phyloP scores from a whole-genome alignment of 2,329 filamentous ascomycete species.

The Trichoderma sp. region DNA sequence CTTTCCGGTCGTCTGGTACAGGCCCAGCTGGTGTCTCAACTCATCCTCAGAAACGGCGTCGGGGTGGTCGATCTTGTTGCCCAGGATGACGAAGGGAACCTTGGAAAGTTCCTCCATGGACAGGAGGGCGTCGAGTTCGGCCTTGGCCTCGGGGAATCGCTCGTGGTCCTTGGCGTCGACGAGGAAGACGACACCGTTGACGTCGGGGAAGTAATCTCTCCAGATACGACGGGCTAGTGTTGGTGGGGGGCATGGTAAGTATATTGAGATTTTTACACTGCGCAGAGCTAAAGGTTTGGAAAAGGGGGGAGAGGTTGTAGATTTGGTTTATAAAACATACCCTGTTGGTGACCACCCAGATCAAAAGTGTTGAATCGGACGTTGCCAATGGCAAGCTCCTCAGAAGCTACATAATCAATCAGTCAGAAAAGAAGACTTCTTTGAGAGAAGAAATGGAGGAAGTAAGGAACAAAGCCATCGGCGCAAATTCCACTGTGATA shows the following conservation, averaged over 20 bases:
- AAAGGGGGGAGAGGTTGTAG: neutral
- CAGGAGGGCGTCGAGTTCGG: slow-evolving; percentile 91
- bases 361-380: slow-evolving; percentile 95
- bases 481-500: neutral
- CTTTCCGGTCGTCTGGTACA: slow-evolving; percentile 97
- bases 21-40: slow-evolving; percentile 84
- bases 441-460: neutral
- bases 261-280: neutral
- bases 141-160: slow-evolving; percentile 91
- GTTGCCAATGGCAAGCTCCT: slow-evolving; percentile 90
- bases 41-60: slow-evolving; percentile 95
- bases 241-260: neutral
- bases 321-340: slow-evolving; percentile 47
- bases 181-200: slow-evolving; percentile 95
- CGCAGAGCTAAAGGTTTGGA: neutral
- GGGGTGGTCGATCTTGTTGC: slow-evolving; percentile 99
- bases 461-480: neutral
- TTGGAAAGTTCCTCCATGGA: slow-evolving; percentile 96
- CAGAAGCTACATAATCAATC: slow-evolving; percentile 64
- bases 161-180: slow-evolving; percentile 98
- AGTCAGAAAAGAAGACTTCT: slow-evolving; percentile 12
- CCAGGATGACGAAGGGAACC: slow-evolving; percentile 93
- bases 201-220: slow-evolving; percentile 97
- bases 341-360: slow-evolving; percentile 90
- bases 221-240: slow-evolving; percentile 82